These are phyloP conservation scores for Cytospora chrysosperma DNA, from an alignment of 2,329 filamentous ascomycete species.

Conservation along the genomic window DNA sequence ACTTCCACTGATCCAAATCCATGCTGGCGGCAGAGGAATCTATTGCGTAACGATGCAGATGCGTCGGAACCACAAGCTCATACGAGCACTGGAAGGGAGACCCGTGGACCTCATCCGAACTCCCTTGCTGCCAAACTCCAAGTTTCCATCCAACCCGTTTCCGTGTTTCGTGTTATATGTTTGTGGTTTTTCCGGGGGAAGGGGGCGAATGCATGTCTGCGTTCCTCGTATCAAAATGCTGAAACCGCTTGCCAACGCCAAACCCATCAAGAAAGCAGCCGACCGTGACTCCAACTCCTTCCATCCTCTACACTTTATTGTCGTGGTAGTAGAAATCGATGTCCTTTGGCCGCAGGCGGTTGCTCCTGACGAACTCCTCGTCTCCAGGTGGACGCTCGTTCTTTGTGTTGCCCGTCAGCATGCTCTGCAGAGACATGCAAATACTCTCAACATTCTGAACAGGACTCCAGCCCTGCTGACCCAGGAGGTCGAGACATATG, in stretches of 20 bases:
- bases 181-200: background rate
- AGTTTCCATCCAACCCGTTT: background rate
- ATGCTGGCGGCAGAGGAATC: background rate
- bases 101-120: background rate
- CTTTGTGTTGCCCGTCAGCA: slow-evolving; percentile 93
- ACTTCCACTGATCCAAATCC: background rate
- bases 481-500: slow-evolving; percentile 93
- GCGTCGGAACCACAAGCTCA: background rate
- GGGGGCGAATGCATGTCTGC: background rate
- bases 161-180: background rate
- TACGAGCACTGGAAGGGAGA: background rate
- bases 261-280: background rate
- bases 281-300: background rate
- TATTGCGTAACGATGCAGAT: background rate
- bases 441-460: slow-evolving; percentile 97
- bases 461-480: slow-evolving; percentile 86
- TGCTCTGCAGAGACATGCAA: slow-evolving; percentile 96
- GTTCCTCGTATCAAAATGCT: slow-evolving; percentile 5
- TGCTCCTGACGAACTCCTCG: slow-evolving; percentile 80
- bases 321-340: slow-evolving; percentile 96
- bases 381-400: slow-evolving; percentile 89
- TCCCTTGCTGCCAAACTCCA: slow-evolving; percentile 8
- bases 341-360: slow-evolving; percentile 77
- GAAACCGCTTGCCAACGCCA: slow-evolving; percentile 7
- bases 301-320: slow-evolving; percentile 60